Evolutionary conservation across 176 grass and related monocot species (phyloP).

Genomic region (Phragmites australis): DNA sequence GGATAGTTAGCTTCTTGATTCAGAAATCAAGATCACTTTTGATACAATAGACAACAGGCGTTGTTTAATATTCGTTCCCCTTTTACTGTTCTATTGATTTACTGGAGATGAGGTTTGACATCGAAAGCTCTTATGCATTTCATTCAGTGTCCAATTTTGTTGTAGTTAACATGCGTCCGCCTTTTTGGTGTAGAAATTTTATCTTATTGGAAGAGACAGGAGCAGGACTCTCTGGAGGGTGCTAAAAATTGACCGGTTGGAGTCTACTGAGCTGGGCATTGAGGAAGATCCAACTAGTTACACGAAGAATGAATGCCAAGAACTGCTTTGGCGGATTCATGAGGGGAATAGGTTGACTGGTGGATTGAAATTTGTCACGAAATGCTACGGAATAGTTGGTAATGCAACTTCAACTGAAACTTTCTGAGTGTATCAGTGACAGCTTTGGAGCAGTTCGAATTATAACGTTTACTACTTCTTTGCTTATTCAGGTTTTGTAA

Average conservation of each 20-base stretch:
- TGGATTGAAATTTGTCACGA: slow-evolving; percentile 85
- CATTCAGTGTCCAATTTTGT: slow-evolving; percentile 12
- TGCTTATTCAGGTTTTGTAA: slow-evolving; percentile 80
- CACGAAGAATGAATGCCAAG: slow-evolving; percentile 64
- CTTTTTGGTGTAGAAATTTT: slow-evolving; percentile 85
- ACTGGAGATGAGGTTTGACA: background rate
- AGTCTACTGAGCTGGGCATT: slow-evolving; percentile 64
- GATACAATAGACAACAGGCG: background rate
- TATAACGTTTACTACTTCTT: slow-evolving; percentile 37
- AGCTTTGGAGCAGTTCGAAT: slow-evolving; percentile 16
- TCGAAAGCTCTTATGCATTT: background rate
- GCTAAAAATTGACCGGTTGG: slow-evolving; percentile 77
- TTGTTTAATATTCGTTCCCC: background rate
- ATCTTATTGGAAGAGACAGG: slow-evolving; percentile 87
- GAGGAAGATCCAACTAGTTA: slow-evolving; percentile 81
- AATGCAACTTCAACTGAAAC: slow-evolving; percentile 31
- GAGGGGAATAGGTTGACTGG: slow-evolving; percentile 83
- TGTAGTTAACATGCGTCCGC: background rate
- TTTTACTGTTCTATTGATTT: slow-evolving; percentile 35
- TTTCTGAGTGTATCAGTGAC: slow-evolving; percentile 10
- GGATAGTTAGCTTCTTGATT: background rate
- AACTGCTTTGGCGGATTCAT: slow-evolving; percentile 71
- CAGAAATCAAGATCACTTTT: slow-evolving; percentile 26
- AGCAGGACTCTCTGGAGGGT: slow-evolving; percentile 71
- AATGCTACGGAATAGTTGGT: slow-evolving; percentile 98